Base-by-base conservation (phyloP, 2,329 filamentous ascomycete genomes). In the Plenodomus biglobosus region DNA sequence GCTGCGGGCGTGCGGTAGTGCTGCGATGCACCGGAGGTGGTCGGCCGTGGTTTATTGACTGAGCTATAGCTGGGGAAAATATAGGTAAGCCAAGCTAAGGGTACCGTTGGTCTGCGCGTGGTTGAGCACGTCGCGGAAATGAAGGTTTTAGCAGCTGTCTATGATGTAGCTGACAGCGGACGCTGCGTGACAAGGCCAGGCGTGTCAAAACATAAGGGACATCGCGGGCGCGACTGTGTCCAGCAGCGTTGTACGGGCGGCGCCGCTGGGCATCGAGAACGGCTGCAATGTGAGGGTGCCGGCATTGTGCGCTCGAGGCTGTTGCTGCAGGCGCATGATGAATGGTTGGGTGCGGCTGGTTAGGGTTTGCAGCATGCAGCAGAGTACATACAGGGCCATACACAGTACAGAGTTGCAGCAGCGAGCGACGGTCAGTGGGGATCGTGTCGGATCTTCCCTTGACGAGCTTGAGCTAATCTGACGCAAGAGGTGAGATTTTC, bases 1-100 rank as follows among this genome's bases (percentile, higher is more conserved):
- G 34, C 30, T 47, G 16, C 43, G n/a, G 44, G 41, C 11, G 44
- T 44, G 48, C 52, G 46, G 49, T 47, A 44, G 52, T 52, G 43
- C 42, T 54, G 51, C 51, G 44, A 24, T 6, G 11, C 6, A 32
- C 27, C 15, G 3, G 27, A 32, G 27, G 15, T 7, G 27, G 27
- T 32, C 27, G 27, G 13, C 27, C 27, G 15, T 15, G 13, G 27
- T 11, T 15, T 32, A 32, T 32, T 10, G 27, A n/a, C 40, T 13
- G 6, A 15, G 30, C 30, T 19, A 30, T 42, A 37, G 8, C 6
- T 4, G 16, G 16, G 11, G 35, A n/a, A 37, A 3, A 20, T 37
- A 18, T 37, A 37, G 40, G 38, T 18, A 20, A 30, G 44, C 42
- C 17, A 32, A 32, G 8, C 22, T 15, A 27, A 20, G 18, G 21